phyloP scores from a whole-genome alignment of 345 rosid species.

The Salix suchowensis region DNA sequence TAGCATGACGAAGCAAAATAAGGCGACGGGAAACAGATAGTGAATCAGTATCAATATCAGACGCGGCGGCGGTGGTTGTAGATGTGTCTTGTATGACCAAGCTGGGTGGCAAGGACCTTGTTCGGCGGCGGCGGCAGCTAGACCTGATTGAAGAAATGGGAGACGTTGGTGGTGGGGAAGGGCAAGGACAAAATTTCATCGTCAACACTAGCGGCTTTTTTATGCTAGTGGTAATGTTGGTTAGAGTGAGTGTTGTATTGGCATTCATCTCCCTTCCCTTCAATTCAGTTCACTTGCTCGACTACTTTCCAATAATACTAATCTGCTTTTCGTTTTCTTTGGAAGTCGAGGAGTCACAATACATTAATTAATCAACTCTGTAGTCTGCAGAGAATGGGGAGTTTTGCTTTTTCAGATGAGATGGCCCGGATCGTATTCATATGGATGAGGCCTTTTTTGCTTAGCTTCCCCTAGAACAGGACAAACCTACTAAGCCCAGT shows the following conservation, averaged over 20 bases:
- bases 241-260: background rate
- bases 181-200: background rate
- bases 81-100: background rate
- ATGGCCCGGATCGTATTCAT: background rate
- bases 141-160: slow-evolving; percentile 2
- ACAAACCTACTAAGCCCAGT: background rate
- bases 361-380: no score
- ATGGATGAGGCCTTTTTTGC: slow-evolving; percentile 7
- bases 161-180: background rate
- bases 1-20: slow-evolving; percentile 87
- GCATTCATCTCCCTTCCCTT: background rate
- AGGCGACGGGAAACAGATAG: slow-evolving; percentile 62
- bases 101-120: background rate
- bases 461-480: background rate
- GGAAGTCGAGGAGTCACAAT: background rate
- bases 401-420: background rate
- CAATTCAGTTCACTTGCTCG: background rate
- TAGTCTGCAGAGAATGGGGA: background rate
- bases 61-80: background rate
- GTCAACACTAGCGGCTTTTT: background rate
- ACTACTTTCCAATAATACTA: background rate
- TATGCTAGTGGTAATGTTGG: background rate
- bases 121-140: background rate
- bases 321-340: background rate
- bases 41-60: background rate